These are phyloP conservation scores for Gynostemma pentaphyllum DNA, from an alignment of 306 rosid genomes.

Conservation along the genomic window DNA sequence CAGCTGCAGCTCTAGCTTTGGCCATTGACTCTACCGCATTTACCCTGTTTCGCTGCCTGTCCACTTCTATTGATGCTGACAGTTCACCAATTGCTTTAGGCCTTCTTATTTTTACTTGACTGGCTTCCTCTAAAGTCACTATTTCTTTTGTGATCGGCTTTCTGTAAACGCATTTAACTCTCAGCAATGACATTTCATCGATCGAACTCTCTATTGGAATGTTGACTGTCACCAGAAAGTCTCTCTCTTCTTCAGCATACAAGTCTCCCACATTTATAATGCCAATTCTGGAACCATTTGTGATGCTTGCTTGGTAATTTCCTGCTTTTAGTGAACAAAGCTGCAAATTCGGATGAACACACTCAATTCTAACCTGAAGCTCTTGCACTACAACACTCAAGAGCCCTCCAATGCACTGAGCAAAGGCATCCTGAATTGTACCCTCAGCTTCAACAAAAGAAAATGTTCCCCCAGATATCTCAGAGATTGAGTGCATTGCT, in stretches of 20 bases:
- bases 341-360: slow-evolving; percentile 13
- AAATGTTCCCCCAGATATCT: slow-evolving; percentile 16
- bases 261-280: slow-evolving; percentile 12
- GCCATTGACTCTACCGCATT: slow-evolving; percentile 9
- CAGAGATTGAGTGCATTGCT: slow-evolving; percentile 14
- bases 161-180: slow-evolving; percentile 4
- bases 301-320: slow-evolving; percentile 6
- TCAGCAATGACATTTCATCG: slow-evolving; percentile 8
- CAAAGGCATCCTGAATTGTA: slow-evolving; percentile 12
- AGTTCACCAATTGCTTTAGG: background rate
- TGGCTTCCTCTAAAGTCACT: background rate
- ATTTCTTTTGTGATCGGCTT: slow-evolving; percentile 8
- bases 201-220: background rate
- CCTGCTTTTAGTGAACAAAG: slow-evolving; percentile 8
- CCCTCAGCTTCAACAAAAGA: slow-evolving; percentile 12
- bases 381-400: slow-evolving; percentile 9
- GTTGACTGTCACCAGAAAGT: slow-evolving; percentile 11
- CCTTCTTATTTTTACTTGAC: slow-evolving; percentile 9
- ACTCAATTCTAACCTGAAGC: slow-evolving; percentile 9
- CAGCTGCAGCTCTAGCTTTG: slow-evolving; percentile 8
- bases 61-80: slow-evolving; percentile 10
- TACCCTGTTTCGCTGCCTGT: slow-evolving; percentile 10
- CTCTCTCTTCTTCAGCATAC: slow-evolving; percentile 17
- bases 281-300: background rate
- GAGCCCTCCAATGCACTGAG: slow-evolving; percentile 17